Base-by-base conservation (phyloP, 495 filamentous ascomycete species). In the Xylaria bambusicola region DNA sequence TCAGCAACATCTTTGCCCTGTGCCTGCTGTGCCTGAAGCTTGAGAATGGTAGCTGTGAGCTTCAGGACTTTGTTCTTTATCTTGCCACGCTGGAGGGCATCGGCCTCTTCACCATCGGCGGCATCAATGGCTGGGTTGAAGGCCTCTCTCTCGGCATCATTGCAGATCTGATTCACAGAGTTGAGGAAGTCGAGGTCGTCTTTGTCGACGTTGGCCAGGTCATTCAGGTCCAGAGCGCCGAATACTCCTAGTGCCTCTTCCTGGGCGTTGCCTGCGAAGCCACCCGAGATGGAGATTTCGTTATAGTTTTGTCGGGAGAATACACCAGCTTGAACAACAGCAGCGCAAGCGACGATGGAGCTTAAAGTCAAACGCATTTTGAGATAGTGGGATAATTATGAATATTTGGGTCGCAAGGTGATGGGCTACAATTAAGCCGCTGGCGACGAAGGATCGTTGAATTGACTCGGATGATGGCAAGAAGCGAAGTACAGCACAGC, bases 21-120 rank as follows among this genome's bases (percentile, higher is more conserved):
- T 0, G 76, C 76, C 23, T 69, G 62, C 52, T 71, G 40, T 41
- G 72, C 69, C 64, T 63, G 58, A n/a, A 78, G 65, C 1, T 53
- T 56, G 35, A 75, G 24, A 1, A 77, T 58, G 29, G 71, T 68
- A 23, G 74, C 69, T 26, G 72, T 67, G 40, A 82, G 67, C 69
- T 82, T 82, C 36, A 82, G 64, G 56, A 82, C 75, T 71, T 82
- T 82, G 71, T 82, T 82, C 74, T 79, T 79, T 54, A 80, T 82
- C 69, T 82, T 82, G 62, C 79, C 79, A 26, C 76, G 77, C 71
- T 80, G 75, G 42, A 78, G 71, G 12, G 75, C 73, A 13, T 64
- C 65, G 7, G 71, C 66, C 7, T 50, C 68, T 17, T 66, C 70
- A 9, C 71, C 75, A 21, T 52, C 47, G 8, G 70, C 68, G 7